Base-by-base conservation (phyloP, 768 basidiomycete species). In the Boletus bicolor region DNA sequence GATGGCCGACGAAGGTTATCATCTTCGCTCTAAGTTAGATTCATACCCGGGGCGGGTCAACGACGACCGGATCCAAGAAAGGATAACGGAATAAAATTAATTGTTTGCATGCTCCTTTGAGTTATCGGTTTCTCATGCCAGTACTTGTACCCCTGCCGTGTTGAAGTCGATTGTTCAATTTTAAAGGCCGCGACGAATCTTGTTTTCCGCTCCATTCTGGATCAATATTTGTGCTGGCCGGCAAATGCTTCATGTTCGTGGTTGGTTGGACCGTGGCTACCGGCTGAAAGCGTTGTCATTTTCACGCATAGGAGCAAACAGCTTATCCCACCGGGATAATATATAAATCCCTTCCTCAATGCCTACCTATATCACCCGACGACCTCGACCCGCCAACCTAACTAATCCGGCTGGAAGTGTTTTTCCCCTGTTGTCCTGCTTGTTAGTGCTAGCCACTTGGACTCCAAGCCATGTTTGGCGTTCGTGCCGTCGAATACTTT, bases 1-100 rank as follows among this genome's bases (percentile, higher is more conserved):
- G 49, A 65, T 63, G 56, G 63, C 60, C 50, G 64, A 55, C 58
- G 55, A 66, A 67, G 64, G 58, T 9, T 67, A 67, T 66, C 59
- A 58, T 35, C 64, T 66, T 66, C 64, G 48, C 44, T 64, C 9
- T 19, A 53, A 63, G 64, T 59, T 53, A 42, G 49, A 35, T 54
- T 59, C 50, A 42, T 44, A 30, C 56, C 48, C 19, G 47, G 51
- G 21, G 51, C 24, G 44, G 46, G 58, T 26, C 6, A 43, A 34
- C 28, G 38, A 39, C 26, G 37, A 43, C 43, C 47, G 43, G 43
- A 61, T 37, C 48, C 53, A 61, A 64, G 9, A 57, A 49, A 15
- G 35, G 34, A 35, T 36, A 53, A 51, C 21, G 41, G 46, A 44
- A 46, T 19, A 35, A 55, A 41, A 47, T 54, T 41, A 15, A 50